Base-by-base conservation (phyloP, 495 filamentous ascomycete species). In the Annulohypoxylon moriforme region DNA sequence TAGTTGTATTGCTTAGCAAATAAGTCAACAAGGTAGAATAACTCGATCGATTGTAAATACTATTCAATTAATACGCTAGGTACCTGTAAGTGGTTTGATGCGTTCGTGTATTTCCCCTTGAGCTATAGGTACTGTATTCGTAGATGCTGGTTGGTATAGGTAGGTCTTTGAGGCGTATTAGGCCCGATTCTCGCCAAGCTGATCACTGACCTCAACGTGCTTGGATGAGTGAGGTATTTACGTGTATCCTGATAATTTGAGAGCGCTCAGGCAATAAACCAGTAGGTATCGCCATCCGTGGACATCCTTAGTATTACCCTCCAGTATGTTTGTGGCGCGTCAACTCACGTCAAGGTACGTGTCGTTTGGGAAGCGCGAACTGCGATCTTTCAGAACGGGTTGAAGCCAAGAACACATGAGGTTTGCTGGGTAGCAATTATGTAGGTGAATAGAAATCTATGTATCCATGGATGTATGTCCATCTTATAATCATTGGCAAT, bases 191-290 rank as follows among this genome's bases (percentile, higher is more conserved):
- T 14, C 22, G 22, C 18, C 46, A 27, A 27, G 13, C 47, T 29
- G 22, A 52, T 25, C 14, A 24, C 24, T n/a, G 24, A 52, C 24
- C 22, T 9, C 13, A 29, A 16, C 24, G 2, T n/a, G 24, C 11
- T 52, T 27, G 24, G 47, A 27, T 29, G 9, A 52, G 10, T 27
- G 24, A 55, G 50, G 9, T 34, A 55, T 34, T 29, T 55, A 34
- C 29, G 50, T 55, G 50, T 55, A 18, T 20, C n/a, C 27, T 20
- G 50, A 55, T 53, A 31, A 53, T 16, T 53, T 29, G 49, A 53
- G 49, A 29, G 49, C 40, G 20, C 40, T n/a, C 16, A 8, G 40
- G n/a, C 40, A 4, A 44, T 18, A 44, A 20, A 50, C 7, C 20
- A 13, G 11, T 3, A 4, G 7, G 20, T 50, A 50, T 50, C 11